These are phyloP conservation scores for Pogostemon cablin DNA, from an alignment of 257 asterid species.

Conservation along the genomic window DNA sequence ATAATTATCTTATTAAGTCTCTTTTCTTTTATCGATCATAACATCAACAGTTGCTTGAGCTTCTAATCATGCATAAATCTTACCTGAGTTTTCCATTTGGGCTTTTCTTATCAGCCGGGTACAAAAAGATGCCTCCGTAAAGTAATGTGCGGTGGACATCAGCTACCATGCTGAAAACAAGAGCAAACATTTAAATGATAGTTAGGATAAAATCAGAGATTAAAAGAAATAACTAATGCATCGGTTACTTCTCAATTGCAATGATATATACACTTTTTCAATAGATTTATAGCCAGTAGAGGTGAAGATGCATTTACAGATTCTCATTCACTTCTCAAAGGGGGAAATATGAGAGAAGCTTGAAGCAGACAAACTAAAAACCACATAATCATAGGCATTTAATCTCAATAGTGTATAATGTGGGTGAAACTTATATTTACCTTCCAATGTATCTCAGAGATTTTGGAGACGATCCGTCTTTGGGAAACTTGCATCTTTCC, in stretches of 20 bases:
- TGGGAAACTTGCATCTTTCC: constrained; percentile 85
- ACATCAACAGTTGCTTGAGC: background rate
- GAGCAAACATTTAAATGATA: background rate
- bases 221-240: too few relatives aligned
- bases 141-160: constrained; percentile 98
- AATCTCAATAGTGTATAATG: background rate
- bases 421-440: constrained; percentile 40
- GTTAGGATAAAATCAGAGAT: too few relatives aligned
- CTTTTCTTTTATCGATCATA: background rate
- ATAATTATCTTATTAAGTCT: background rate
- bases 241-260: too few relatives aligned
- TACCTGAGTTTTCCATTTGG: constrained; percentile 90
- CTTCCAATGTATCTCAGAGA: constrained; percentile 97
- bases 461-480: constrained; percentile 87
- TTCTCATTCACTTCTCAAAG: too few relatives aligned
- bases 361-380: background rate
- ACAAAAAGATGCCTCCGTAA: constrained; percentile 96
- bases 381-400: background rate
- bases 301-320: too few relatives aligned
- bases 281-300: too few relatives aligned
- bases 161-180: constrained; percentile 86
- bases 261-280: too few relatives aligned
- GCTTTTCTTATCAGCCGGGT: constrained; percentile 98
- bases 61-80: background rate
- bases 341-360: too few relatives aligned